Conservation (phyloP, 805 yeast species). For the Wickerhamomyces queroliae region DNA sequence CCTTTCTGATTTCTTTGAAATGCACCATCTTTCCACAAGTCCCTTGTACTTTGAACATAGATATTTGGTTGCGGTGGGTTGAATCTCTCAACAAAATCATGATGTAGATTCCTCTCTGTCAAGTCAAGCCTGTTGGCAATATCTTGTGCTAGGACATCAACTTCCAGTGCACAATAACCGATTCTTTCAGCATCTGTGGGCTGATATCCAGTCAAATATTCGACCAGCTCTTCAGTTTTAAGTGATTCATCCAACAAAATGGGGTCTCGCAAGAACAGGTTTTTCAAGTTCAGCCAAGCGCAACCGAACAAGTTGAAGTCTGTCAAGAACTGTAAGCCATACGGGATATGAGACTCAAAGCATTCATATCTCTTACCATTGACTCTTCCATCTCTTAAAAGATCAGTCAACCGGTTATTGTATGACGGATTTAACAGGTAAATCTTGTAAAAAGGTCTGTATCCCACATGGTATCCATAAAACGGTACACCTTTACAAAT, state of each 20-base stretch:
- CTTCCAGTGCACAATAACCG: constrained; percentile 60
- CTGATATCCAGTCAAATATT: constrained; percentile 24
- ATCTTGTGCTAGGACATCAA: constrained; percentile 59
- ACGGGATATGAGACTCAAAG: constrained; percentile 81
- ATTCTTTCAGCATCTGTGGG: constrained; percentile 37
- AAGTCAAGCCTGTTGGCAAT: constrained; percentile 51
- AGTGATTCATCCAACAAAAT: constrained; percentile 29
- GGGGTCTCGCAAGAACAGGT: constrained; percentile 54
- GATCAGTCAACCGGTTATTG: constrained; percentile 45
- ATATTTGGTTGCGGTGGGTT: constrained; percentile 12
- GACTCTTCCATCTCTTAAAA: constrained; percentile 39
- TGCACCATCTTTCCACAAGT: constrained; percentile 53
- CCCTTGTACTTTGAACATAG: constrained; percentile 42
- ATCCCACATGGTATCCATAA: constrained; percentile 75
- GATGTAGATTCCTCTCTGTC: constrained; percentile 42
- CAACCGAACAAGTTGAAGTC: constrained; percentile 87
- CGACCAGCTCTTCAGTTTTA: constrained; percentile 26
- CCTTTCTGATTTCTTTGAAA: constrained; percentile 41
- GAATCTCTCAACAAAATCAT: constrained; percentile 36
- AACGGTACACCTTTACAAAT: constrained; percentile 74
- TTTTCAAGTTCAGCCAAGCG: constrained; percentile 55
- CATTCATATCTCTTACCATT: constrained; percentile 36
- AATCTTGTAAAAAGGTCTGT: constrained; percentile 61
- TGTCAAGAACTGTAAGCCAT: constrained; percentile 64
- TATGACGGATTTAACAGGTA: constrained; percentile 59